Percentiles rank a stretch among this genome's conserved stretches.
phyloP scores from a whole-genome alignment of 2,329 filamentous ascomycete species.

The Colletotrichum trifolii region DNA sequence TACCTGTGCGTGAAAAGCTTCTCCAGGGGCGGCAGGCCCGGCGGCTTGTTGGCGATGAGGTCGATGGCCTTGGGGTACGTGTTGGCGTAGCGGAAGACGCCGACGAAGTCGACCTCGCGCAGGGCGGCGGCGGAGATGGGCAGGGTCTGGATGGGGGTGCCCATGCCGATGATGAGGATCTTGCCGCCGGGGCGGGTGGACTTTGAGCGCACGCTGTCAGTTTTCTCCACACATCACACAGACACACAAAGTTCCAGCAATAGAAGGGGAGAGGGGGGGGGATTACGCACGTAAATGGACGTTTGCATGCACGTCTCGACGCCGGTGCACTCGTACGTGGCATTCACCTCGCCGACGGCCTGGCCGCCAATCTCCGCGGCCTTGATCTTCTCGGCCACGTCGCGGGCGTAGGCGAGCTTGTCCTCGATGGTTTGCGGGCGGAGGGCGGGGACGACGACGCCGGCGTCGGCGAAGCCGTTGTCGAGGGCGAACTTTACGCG shows the following conservation, averaged over 20 bases:
- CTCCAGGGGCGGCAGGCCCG: slow-evolving; percentile 70
- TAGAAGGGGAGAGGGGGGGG: not conserved
- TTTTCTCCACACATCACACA: not conserved
- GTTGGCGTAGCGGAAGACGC: slow-evolving; percentile 80
- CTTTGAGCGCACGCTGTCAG: slow-evolving; percentile 44
- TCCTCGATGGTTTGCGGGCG: slow-evolving; percentile 62
- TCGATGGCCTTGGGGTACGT: slow-evolving; percentile 71
- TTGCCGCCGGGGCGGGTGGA: slow-evolving; percentile 74
- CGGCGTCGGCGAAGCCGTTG: slow-evolving; percentile 66
- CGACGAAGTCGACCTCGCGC: slow-evolving; percentile 77
- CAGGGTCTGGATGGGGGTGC: slow-evolving; percentile 75
- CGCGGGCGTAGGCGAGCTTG: slow-evolving; percentile 62
- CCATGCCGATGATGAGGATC: slow-evolving; percentile 79
- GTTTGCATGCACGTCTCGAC: slow-evolving; percentile 81
- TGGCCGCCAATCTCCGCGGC: slow-evolving; percentile 49
- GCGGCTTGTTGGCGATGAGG: slow-evolving; percentile 59
- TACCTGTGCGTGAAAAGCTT: slow-evolving; percentile 79
- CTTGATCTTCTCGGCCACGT: slow-evolving; percentile 58
- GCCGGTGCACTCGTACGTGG: slow-evolving; percentile 83
- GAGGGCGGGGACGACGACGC: slow-evolving; percentile 60
- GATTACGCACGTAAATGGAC: slow-evolving; percentile 70
- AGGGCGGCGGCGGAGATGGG: slow-evolving; percentile 76
- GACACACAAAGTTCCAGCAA: not conserved
- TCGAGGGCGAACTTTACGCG: slow-evolving; percentile 67
- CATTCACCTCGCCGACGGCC: slow-evolving; percentile 71